Conservation (phyloP, 1,284 basidiomycete genomes). For the Apiotrichum gracile region DNA sequence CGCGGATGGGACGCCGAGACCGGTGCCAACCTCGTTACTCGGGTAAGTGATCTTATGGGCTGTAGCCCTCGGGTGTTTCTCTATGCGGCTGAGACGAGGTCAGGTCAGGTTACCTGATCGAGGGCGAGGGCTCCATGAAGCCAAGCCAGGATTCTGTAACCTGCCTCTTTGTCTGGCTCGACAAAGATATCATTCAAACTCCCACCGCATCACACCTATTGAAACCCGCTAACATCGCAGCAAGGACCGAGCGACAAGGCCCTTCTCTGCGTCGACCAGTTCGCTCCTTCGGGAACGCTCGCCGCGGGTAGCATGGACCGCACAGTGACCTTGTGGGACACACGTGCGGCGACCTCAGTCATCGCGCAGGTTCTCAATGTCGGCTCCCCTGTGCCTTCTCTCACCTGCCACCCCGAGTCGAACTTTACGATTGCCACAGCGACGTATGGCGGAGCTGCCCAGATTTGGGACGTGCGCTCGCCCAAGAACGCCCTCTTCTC, state of each 20-base stretch:
- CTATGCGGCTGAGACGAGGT: too few species aligned
- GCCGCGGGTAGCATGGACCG: slow-evolving; percentile 52
- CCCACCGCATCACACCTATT: too few species aligned
- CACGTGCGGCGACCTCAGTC: slow-evolving; percentile 49
- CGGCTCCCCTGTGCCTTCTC: slow-evolving; percentile 65
- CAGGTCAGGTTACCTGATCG: too few species aligned
- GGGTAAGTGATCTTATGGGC: slow-evolving; percentile 31
- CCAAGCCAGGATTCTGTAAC: too few species aligned
- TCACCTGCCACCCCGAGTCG: slow-evolving; percentile 57
- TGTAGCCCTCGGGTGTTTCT: too few species aligned
- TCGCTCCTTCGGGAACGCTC: slow-evolving; percentile 43
- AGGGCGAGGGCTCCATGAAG: too few species aligned
- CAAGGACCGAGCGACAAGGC: slow-evolving; percentile 49
- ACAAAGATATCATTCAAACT: too few species aligned
- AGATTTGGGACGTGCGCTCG: slow-evolving; percentile 77
- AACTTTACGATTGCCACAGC: slow-evolving; percentile 69
- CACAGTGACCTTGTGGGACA: slow-evolving; percentile 51
- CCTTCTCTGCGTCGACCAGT: slow-evolving; percentile 48
- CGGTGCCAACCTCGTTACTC: slow-evolving; percentile 41
- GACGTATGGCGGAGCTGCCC: slow-evolving; percentile 72
- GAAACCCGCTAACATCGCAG: slow-evolving; percentile 12
- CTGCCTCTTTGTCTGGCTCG: too few species aligned
- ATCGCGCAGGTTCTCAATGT: slow-evolving; percentile 53
- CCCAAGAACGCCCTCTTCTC: slow-evolving; percentile 57
- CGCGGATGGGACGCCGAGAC: slow-evolving; percentile 50